Evolutionary conservation across 2,329 filamentous ascomycete species (phyloP), one percentile per base, ranked within the genome.

Genomic region (Alternaria sp.): DNA sequence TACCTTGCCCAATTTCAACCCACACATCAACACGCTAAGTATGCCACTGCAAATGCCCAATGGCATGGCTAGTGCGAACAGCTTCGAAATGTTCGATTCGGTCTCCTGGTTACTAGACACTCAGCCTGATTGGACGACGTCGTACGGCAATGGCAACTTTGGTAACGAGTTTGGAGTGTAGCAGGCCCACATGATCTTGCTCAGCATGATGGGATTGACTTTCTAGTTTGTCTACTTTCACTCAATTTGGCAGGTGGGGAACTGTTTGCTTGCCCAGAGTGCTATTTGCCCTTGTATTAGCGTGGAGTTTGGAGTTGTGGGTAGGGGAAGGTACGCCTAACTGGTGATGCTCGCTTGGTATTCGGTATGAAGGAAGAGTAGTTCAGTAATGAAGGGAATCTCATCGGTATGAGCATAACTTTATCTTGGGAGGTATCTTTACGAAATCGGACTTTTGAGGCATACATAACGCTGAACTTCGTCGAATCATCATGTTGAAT

Each of bases 101-200:
- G 86, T 97, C 73, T 93, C 95, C 78, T 97, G 94, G 94, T 93
- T 97, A 84, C 83, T 97, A 63, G 94, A 97, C 78, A 92, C 93
- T 90, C 77, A 80, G 61, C 73, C 70, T 8, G 76, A 78, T 32
- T 78, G 76, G 76, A 73, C 74, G 32, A 36, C 32, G 32, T 36
- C 32, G 30, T 79, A 75, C 53, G 69, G 73, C 4, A 65, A 69
- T 11, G 69, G 69, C 2, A 67, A 67, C 1, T 78, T 77, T 51
- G 71, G 73, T 7, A 69, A 75, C 30, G 76, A 79, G 23, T 79
- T 79, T 61, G 72, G 71, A 23, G 68, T 75, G 51, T 78, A 69
- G 61, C 10, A 3, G 19, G 17, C 25, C 28, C n/a, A 28, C 5
- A 12, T 13, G 15, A 28, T 51, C 13, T n/a, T 23, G 30, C 19